phyloP scores from a whole-genome alignment of 768 basidiomycete genomes.

The Amanita thiersii region DNA sequence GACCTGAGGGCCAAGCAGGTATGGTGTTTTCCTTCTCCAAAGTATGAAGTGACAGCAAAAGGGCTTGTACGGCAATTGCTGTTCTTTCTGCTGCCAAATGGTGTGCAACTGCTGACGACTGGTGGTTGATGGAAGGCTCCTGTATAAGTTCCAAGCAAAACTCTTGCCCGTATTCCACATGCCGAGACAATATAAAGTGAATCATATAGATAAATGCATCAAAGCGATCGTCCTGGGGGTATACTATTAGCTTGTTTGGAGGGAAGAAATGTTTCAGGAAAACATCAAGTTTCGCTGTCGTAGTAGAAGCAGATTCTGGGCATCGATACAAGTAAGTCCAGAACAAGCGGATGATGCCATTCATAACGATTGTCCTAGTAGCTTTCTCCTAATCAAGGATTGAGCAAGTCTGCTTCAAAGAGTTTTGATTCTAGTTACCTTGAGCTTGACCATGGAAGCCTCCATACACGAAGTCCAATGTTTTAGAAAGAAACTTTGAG shows the following conservation, averaged over 20 bases:
- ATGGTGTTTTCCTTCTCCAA: slow-evolving; percentile 63
- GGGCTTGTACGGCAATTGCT: slow-evolving; percentile 68
- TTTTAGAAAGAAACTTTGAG: slow-evolving; percentile 75
- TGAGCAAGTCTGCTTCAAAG: slow-evolving; percentile 1
- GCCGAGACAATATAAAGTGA: slow-evolving; percentile 77
- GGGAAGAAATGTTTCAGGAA: slow-evolving; percentile 78
- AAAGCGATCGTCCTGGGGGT: slow-evolving; percentile 66
- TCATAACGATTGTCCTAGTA: slow-evolving; percentile 62
- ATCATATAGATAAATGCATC: slow-evolving; percentile 72
- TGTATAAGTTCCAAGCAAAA: slow-evolving; percentile 76
- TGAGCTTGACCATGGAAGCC: slow-evolving; percentile 63
- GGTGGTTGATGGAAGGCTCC: slow-evolving; percentile 42
- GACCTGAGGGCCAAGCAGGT: slow-evolving; percentile 74
- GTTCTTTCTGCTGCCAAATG: slow-evolving; percentile 65
- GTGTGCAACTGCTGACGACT: slow-evolving; percentile 30
- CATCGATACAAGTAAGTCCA: slow-evolving; percentile 98
- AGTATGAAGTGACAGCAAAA: slow-evolving; percentile 60
- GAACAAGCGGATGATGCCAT: slow-evolving; percentile 73
- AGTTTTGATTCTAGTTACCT: slow-evolving; percentile 38
- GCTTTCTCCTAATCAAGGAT: slow-evolving; percentile 59
- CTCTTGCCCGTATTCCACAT: slow-evolving; percentile 81
- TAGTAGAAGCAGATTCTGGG: slow-evolving; percentile 74
- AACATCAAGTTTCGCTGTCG: slow-evolving; percentile 70
- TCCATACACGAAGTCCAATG: slow-evolving; percentile 77
- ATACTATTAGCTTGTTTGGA: slow-evolving; percentile 46